Evolutionary conservation across 2,329 filamentous ascomycete species (phyloP).

Genomic region (Colletotrichum somersetense): DNA sequence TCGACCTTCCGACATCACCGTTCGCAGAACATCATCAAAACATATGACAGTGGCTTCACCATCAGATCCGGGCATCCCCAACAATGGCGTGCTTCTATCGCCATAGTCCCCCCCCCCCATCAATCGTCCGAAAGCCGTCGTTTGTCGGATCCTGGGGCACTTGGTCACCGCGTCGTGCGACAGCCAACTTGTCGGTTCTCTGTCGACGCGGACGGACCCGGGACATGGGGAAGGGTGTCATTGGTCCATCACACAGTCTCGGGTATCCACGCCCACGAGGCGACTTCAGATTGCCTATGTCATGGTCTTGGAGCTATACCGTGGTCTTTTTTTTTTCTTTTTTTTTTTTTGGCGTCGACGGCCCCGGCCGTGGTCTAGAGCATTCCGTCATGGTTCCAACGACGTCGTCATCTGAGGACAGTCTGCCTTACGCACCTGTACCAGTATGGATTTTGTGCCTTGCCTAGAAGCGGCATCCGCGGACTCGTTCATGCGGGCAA

Average conservation of each 20-base stretch:
- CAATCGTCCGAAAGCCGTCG: constrained; percentile 16
- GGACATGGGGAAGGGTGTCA: background rate
- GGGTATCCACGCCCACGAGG: background rate
- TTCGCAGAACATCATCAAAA: constrained; percentile 30
- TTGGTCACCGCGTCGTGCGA: constrained; percentile 28
- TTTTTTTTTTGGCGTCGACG: background rate
- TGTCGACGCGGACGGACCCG: background rate
- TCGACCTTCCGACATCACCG: constrained; percentile 1
- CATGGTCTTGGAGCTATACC: too few relatives aligned
- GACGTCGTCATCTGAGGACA: background rate
- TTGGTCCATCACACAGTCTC: background rate
- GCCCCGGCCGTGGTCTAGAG: background rate
- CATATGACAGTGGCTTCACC: constrained; percentile 21
- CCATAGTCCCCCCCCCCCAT: constrained; percentile 21
- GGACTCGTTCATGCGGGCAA: background rate
- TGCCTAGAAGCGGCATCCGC: background rate
- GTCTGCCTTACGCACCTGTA: background rate
- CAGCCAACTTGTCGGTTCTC: background rate
- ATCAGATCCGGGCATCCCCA: constrained; percentile 17
- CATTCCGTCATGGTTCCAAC: background rate
- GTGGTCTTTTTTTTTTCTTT: too few relatives aligned
- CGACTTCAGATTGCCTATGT: background rate
- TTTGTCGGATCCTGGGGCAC: background rate
- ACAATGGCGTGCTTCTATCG: constrained; percentile 16
- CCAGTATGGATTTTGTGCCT: background rate